phyloP scores from a whole-genome alignment of 73 alveolate genomes.

The Loxodes magnus region DNA sequence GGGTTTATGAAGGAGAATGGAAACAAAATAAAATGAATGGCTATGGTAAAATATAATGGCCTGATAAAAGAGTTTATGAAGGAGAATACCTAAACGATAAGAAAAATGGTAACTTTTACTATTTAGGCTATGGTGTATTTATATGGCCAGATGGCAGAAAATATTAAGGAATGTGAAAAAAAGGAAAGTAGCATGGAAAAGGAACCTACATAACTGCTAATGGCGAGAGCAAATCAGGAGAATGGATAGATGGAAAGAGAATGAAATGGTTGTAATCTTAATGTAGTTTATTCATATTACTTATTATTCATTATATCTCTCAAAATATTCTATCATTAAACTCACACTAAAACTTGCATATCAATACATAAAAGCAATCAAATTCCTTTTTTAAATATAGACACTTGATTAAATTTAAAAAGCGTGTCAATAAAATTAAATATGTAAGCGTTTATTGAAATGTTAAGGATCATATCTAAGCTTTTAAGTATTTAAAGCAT shows the following conservation, averaged over 20 bases:
- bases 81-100: conserved; percentile 56
- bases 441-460: too few species aligned
- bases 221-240: conserved; percentile 20
- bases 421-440: too few species aligned
- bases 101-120: conserved; percentile 70
- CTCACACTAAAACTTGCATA: too few species aligned
- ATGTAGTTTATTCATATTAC: too few species aligned
- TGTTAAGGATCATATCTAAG: too few species aligned
- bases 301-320: too few species aligned
- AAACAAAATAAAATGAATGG: conserved; percentile 58
- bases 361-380: too few species aligned
- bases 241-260: conserved; percentile 20
- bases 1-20: conserved; percentile 58
- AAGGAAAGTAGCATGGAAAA: conserved; percentile 41
- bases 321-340: too few species aligned
- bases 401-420: too few species aligned
- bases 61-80: conserved; percentile 50
- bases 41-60: conserved; percentile 43
- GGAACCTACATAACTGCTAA: conserved; percentile 22
- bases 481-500: too few species aligned
- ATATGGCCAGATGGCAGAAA: conserved; percentile 51
- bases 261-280: neutral
- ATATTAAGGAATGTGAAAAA: conserved; percentile 49
- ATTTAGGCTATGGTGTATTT: conserved; percentile 70
- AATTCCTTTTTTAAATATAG: too few species aligned